Conservation (phyloP, 2,329 filamentous ascomycete genomes). For the Colletotrichum musicola region DNA sequence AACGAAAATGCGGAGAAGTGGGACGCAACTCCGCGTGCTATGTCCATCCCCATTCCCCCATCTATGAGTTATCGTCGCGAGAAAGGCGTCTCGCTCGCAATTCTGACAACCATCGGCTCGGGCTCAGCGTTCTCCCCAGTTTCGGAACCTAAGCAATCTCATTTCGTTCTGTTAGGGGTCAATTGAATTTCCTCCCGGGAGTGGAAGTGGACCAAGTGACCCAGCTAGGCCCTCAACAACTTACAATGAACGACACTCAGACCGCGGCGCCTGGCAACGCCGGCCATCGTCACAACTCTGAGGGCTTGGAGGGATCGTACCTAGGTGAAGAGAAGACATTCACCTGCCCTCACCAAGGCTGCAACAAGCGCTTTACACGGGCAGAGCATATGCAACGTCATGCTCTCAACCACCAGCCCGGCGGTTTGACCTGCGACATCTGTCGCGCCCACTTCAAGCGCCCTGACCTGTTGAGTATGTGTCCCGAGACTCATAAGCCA, state of each 20-base stretch:
- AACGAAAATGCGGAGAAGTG: conserved; percentile 27
- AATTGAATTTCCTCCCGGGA: background rate
- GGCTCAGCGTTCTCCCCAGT: background rate
- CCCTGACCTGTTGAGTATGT: conserved; percentile 60
- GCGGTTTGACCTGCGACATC: conserved; percentile 67
- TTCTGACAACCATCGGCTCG: background rate
- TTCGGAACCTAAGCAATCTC: background rate
- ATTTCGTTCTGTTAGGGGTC: background rate
- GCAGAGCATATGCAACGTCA: conserved; percentile 71
- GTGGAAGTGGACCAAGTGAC: conserved; percentile 16
- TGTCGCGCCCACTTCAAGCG: conserved; percentile 73
- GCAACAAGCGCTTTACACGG: conserved; percentile 66
- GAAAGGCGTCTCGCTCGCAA: background rate
- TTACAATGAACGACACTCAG: conserved; percentile 9
- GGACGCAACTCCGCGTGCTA: background rate
- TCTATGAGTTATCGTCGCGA: conserved; percentile 11
- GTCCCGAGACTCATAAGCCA: background rate
- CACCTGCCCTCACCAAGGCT: conserved; percentile 58
- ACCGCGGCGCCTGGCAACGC: background rate
- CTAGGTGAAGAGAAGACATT: conserved; percentile 30
- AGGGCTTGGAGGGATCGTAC: conserved; percentile 20
- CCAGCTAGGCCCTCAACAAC: background rate
- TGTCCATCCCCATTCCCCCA: conserved; percentile 35
- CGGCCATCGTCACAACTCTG: conserved; percentile 24
- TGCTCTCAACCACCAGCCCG: conserved; percentile 66